phyloP scores from a whole-genome alignment of 2,329 filamentous ascomycete species.

The Hymenoscyphus albidus region DNA sequence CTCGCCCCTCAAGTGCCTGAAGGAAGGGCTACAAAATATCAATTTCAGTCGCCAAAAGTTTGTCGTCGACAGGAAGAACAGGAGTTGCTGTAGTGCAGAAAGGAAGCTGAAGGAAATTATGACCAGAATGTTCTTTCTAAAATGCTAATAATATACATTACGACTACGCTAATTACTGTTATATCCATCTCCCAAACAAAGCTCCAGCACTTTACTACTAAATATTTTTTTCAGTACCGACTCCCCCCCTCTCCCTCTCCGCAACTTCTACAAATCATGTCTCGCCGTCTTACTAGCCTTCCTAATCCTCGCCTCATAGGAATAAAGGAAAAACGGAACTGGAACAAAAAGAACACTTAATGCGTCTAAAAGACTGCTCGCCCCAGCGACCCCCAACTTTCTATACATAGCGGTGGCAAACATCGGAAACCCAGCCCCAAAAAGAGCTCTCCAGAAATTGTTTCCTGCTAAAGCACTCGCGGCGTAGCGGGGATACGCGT shows the following conservation, averaged over 20 bases:
- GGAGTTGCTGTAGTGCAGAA: no score
- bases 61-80: no score
- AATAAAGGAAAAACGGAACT: constrained; percentile 28
- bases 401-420: constrained; percentile 36
- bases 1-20: no score
- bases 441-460: constrained; percentile 40
- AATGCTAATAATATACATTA: no score
- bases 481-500: constrained; percentile 51
- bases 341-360: constrained; percentile 33
- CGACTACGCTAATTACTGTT: no score
- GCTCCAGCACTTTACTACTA: not conserved
- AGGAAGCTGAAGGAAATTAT: no score
- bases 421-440: constrained; percentile 37
- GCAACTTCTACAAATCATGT: constrained; percentile 22
- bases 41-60: no score
- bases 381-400: constrained; percentile 36
- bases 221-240: not conserved
- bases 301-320: constrained; percentile 27
- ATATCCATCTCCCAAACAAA: no score
- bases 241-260: not conserved
- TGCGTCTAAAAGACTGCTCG: constrained; percentile 34
- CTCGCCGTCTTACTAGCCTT: constrained; percentile 26
- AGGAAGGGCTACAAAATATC: no score
- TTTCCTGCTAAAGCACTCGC: constrained; percentile 57
- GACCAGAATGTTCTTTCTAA: no score